These are phyloP conservation scores for Dicorynia guianensis DNA, from an alignment of 306 rosid genomes.

Conservation along the genomic window DNA sequence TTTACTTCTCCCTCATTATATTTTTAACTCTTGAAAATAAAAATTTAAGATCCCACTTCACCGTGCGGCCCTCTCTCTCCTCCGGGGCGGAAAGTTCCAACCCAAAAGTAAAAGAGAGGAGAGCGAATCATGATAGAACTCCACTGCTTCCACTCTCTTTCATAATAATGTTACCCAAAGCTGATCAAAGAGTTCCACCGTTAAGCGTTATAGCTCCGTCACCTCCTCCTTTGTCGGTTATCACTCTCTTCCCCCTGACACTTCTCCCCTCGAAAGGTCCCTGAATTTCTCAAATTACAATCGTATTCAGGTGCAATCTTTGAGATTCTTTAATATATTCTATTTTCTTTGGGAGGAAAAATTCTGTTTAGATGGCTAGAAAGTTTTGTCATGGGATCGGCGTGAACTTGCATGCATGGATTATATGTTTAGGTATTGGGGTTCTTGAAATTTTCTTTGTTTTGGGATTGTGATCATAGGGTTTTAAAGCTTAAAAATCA, in stretches of 20 bases:
- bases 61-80: too few species aligned
- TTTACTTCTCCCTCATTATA: too few species aligned
- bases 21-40: too few species aligned
- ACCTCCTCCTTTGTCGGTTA: background rate
- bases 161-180: background rate
- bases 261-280: slow-evolving; percentile 8
- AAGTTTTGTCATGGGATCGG: background rate
- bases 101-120: background rate
- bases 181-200: background rate
- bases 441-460: background rate
- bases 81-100: too few species aligned
- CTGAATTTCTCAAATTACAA: background rate
- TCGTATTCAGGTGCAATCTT: slow-evolving; percentile 38
- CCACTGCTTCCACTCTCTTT: too few species aligned
- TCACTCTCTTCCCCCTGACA: background rate
- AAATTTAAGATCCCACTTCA: too few species aligned
- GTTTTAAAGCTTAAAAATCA: background rate
- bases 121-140: too few species aligned
- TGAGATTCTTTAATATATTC: background rate
- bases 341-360: background rate
- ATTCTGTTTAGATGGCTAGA: background rate
- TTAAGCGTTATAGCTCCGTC: background rate
- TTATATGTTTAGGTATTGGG: background rate
- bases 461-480: slow-evolving; percentile 1
- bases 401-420: background rate